A percentile compares a stretch with the other conserved stretches of the same genome.
phyloP scores from a whole-genome alignment of 345 rosid genomes.

The Lepidium africanum region DNA sequence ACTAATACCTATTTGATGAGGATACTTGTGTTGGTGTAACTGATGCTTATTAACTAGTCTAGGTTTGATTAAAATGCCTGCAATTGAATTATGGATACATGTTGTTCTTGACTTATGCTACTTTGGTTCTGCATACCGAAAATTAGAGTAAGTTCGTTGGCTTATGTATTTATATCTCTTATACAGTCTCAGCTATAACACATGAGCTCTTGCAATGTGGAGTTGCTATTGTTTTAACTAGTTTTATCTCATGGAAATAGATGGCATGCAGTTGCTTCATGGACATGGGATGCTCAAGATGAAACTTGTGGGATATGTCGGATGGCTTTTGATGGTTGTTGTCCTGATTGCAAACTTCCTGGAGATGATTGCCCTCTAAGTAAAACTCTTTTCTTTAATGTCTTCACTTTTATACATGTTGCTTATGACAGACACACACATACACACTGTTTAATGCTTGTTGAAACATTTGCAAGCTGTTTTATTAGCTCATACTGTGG shows the following conservation, averaged over 20 bases:
- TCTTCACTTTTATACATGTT: neutral
- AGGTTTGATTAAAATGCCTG: neutral
- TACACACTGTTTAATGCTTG: neutral
- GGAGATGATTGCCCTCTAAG: conserved; percentile 93
- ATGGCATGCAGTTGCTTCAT: conserved; percentile 95
- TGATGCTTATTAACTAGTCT: neutral
- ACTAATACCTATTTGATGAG: neutral
- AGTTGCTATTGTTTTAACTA: neutral
- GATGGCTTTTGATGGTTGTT: conserved; percentile 96
- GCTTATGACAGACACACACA: neutral
- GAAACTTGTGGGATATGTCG: conserved; percentile 96
- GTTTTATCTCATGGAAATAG: conserved; percentile 26
- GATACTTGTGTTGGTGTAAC: neutral
- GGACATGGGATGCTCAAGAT: conserved; percentile 98
- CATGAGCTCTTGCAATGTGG: neutral
- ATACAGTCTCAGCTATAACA: neutral
- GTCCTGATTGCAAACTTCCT: conserved; percentile 85
- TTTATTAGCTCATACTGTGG: neutral
- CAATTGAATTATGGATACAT: neutral
- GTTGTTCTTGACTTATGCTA: conserved; percentile 32
- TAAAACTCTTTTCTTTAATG: conserved; percentile 24
- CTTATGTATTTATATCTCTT: neutral
- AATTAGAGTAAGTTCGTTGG: conserved; percentile 31
- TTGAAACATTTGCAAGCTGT: neutral
- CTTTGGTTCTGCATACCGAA: neutral